Conservation (phyloP, 768 basidiomycete genomes). For the Fistulinella prunicolor region DNA sequence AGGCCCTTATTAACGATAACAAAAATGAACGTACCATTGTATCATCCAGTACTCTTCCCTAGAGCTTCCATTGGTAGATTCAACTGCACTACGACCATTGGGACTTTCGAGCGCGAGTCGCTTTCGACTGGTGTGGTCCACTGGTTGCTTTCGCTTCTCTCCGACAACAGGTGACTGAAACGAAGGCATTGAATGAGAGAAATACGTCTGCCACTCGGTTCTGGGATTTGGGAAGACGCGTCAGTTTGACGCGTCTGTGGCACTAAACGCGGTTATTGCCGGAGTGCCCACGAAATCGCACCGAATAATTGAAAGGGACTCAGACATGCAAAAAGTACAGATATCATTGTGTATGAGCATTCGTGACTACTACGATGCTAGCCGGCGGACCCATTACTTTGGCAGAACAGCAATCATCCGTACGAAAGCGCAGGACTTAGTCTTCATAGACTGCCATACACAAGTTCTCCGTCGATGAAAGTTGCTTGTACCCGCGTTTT, state of each 20-base stretch:
- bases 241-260: slow-evolving; percentile 25
- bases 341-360: no score
- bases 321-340: no score
- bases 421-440: no score
- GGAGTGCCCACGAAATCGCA: no score
- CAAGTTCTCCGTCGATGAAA: slow-evolving; percentile 67
- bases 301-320: no score
- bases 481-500: slow-evolving; percentile 68
- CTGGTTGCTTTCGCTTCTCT: slow-evolving; percentile 30
- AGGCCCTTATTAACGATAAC: neutral
- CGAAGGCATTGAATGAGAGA: slow-evolving; percentile 18
- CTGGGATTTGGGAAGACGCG: no score
- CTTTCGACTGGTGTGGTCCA: slow-evolving; percentile 27
- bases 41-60: slow-evolving; percentile 67
- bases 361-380: no score
- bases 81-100: slow-evolving; percentile 2
- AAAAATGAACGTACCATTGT: slow-evolving; percentile 53
- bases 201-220: neutral
- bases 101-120: slow-evolving; percentile 26
- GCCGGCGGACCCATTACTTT: no score
- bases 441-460: slow-evolving; percentile 41
- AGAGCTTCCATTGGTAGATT: slow-evolving; percentile 10
- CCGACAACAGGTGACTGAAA: slow-evolving; percentile 17
- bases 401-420: no score
- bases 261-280: slow-evolving; percentile 12